Percentiles rank a stretch among this genome's conserved stretches.
Evolutionary conservation across 129 eudicot genomes (phyloP).

Genomic region (Flaveria bidentis): DNA sequence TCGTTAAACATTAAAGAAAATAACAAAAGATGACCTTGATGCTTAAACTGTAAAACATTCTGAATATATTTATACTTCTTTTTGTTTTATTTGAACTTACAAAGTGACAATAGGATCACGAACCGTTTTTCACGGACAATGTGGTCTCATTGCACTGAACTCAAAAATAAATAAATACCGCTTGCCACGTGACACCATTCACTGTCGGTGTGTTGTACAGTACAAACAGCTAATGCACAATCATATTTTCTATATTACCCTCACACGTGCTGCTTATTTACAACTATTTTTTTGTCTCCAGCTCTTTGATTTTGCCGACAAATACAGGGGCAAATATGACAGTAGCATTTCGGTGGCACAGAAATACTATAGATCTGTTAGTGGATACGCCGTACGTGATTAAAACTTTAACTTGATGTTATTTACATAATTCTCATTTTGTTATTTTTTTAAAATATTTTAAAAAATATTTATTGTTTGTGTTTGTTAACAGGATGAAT

Average conservation of each 20-base stretch:
- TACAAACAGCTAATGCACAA: background rate
- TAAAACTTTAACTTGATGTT: background rate
- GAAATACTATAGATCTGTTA: slow-evolving; percentile 91
- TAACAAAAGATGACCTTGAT: too few species aligned
- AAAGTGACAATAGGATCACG: slow-evolving; percentile 15
- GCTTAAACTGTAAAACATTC: background rate
- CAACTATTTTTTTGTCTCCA: slow-evolving; percentile 32
- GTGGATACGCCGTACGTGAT: slow-evolving; percentile 85
- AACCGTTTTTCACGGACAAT: slow-evolving; percentile 13
- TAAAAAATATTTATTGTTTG: background rate
- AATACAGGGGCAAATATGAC: slow-evolving; percentile 97
- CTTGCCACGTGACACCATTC: slow-evolving; percentile 35
- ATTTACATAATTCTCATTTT: background rate
- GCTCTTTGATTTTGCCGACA: slow-evolving; percentile 95
- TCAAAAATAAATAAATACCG: background rate
- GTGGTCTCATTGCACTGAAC: background rate
- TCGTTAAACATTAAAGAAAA: too few species aligned
- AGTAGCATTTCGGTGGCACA: slow-evolving; percentile 91
- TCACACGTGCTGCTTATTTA: slow-evolving; percentile 8
- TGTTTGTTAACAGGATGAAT: slow-evolving; percentile 60
- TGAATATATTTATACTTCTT: background rate
- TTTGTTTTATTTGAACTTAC: background rate
- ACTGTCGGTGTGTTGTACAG: slow-evolving; percentile 45
- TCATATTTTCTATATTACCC: slow-evolving; percentile 21
- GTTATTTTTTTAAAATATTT: background rate